phyloP scores from a whole-genome alignment of 371 early-diverging fungal genomes.

The Mortierella sp. region DNA sequence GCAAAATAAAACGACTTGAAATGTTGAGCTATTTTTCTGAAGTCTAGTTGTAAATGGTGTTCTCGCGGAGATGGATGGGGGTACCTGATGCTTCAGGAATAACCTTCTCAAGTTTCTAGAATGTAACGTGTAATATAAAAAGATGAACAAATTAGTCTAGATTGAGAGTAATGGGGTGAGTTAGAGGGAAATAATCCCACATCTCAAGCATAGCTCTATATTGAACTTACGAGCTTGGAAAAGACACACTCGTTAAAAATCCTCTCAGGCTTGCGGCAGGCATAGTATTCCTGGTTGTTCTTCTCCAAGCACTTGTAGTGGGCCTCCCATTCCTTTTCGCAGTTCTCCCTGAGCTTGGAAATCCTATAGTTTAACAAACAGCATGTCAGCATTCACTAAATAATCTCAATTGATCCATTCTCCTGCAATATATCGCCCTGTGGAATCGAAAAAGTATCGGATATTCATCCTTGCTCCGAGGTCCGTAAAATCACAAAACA shows the following conservation, averaged over 20 bases:
- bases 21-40: neutral
- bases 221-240: conserved; percentile 80
- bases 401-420: neutral
- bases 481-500: neutral
- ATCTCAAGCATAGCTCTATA: too few species aligned
- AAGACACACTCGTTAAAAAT: conserved; percentile 93
- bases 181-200: neutral
- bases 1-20: neutral
- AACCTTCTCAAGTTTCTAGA: conserved; percentile 81
- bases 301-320: conserved; percentile 96
- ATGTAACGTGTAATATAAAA: neutral
- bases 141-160: neutral
- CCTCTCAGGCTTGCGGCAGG: conserved; percentile 87
- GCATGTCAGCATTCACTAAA: neutral
- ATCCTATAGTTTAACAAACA: conserved; percentile 63
- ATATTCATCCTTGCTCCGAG: neutral
- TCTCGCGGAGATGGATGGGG: conserved; percentile 81
- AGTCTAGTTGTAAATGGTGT: conserved; percentile 73
- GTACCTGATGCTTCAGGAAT: conserved; percentile 82
- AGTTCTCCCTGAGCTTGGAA: conserved; percentile 89
- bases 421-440: neutral
- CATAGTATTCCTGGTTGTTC: conserved; percentile 88
- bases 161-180: neutral
- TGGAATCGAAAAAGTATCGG: neutral
- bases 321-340: conserved; percentile 86